Evolutionary conservation across 495 filamentous ascomycete species (phyloP), one percentile per base, ranked within the genome.

Genomic region (Aspergillus funiculosus): DNA sequence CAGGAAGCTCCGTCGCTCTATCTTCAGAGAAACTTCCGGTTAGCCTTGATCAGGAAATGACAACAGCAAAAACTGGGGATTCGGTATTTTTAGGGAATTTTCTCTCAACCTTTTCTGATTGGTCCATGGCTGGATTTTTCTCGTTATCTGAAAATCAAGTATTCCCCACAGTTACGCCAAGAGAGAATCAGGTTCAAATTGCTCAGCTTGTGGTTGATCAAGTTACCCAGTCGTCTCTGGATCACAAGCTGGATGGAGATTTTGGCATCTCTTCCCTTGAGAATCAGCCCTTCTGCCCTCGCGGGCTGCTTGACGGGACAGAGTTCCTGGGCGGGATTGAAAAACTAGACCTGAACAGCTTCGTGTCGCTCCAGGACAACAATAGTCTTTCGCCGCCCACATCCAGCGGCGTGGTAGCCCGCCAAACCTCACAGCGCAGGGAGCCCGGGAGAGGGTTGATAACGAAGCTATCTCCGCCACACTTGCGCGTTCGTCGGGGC

Each of bases 401-500:
- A 5, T 39, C 39, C 10, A 56, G 50, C 17, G 46, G 35, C 7
- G 41, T 39, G 9, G 35, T 41, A 2, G 9, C 52, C 13, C 56
- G 59, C 10, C 57, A 51, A 11, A 50, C 56, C 27, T 32, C 52
- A 9, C 57, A 61, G 17, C 57, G 59, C 6, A 66, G 54, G 35
- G 62, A 67, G 11, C n/a, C 44, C 5, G 40, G 43, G 9, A 67
- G 56, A 39, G 53, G 52, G 4, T 54, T 56, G 20, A 66, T 73
- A 39, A 57, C 54, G 21, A 69, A 56, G 17, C 17, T 70, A 9
- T 66, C 72, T 6, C 71, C 78, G 3, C 87, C 87, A 2, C 83
- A 89, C 58, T 58, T 95, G 19, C 85, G 88, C 32, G 64, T 96
- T 13, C 83, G 85, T 29, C 79, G 90, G 1, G 80, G 82, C 9